phyloP scores from a whole-genome alignment of 257 asterid species.

The Henckelia pumila region DNA sequence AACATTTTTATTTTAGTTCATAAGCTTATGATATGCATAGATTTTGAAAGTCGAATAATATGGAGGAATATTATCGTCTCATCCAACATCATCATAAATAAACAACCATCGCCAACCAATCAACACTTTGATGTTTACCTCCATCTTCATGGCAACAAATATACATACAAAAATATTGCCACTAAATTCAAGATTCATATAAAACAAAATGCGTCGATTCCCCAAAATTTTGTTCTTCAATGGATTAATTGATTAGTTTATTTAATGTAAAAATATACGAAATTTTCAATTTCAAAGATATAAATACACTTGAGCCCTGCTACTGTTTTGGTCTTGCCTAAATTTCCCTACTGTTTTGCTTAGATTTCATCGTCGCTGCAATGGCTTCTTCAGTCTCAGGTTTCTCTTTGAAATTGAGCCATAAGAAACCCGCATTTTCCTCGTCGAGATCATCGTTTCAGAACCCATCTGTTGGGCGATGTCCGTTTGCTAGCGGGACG shows the following conservation, averaged over 20 bases:
- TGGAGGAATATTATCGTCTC: background rate
- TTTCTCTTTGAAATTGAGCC: constrained; percentile 14
- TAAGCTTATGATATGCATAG: too few relatives aligned
- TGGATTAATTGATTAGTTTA: background rate
- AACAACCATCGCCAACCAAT: background rate
- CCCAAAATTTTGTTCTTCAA: background rate
- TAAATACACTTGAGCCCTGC: background rate
- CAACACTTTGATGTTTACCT: background rate
- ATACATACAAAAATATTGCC: background rate
- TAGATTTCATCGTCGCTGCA: background rate
- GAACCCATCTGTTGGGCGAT: background rate
- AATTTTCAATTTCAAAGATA: background rate
- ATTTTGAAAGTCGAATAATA: too few relatives aligned
- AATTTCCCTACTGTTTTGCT: too few relatives aligned
- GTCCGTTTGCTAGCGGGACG: background rate
- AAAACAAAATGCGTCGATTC: background rate
- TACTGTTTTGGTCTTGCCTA: too few relatives aligned
- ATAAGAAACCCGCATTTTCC: constrained; percentile 8
- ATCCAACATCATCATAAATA: too few relatives aligned
- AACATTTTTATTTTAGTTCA: too few relatives aligned
- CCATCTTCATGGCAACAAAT: background rate
- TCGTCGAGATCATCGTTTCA: background rate
- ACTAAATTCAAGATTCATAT: too few relatives aligned
- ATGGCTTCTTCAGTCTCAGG: constrained; percentile 28
- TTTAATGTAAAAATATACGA: background rate